Evolutionary conservation across 2,329 filamentous ascomycete genomes (phyloP).

Genomic region (Botrytis aclada): DNA sequence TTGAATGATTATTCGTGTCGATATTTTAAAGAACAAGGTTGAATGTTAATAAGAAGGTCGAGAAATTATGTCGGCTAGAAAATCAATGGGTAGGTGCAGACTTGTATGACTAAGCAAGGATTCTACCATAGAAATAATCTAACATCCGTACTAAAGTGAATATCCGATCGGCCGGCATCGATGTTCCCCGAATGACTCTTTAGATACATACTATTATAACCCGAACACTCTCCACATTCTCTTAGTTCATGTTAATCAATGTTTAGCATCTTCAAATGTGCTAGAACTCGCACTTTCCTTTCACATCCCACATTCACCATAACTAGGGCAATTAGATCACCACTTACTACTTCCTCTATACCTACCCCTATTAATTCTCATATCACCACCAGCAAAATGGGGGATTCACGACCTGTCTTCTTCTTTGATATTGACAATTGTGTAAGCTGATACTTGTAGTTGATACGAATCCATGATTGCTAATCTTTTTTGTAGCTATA

Average conservation of each 20-base stretch:
- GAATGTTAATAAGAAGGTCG: neutral
- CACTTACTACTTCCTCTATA: neutral
- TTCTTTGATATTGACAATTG: constrained; percentile 99
- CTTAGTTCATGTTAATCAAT: constrained; percentile 2
- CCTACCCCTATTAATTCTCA: neutral
- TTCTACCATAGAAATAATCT: neutral
- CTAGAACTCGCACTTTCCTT: neutral
- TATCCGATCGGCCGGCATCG: neutral
- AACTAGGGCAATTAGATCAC: constrained; percentile 13
- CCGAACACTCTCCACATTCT: neutral
- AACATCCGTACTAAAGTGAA: neutral
- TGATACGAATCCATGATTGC: constrained; percentile 32
- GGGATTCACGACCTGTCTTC: constrained; percentile 50
- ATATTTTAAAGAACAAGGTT: neutral
- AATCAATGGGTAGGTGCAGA: neutral
- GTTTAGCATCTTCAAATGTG: constrained; percentile 11
- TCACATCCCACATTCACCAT: neutral
- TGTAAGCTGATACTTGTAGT: constrained; percentile 80
- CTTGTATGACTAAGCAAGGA: neutral
- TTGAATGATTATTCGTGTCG: constrained; percentile 5
- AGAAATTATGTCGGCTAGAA: constrained; percentile 17
- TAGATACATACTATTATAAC: neutral
- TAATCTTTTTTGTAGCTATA: constrained; percentile 58
- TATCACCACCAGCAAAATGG: constrained; percentile 20
- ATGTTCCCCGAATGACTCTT: constrained; percentile 7